Evolutionary conservation across 345 rosid species (phyloP).

Genomic region (Salix suchowensis): DNA sequence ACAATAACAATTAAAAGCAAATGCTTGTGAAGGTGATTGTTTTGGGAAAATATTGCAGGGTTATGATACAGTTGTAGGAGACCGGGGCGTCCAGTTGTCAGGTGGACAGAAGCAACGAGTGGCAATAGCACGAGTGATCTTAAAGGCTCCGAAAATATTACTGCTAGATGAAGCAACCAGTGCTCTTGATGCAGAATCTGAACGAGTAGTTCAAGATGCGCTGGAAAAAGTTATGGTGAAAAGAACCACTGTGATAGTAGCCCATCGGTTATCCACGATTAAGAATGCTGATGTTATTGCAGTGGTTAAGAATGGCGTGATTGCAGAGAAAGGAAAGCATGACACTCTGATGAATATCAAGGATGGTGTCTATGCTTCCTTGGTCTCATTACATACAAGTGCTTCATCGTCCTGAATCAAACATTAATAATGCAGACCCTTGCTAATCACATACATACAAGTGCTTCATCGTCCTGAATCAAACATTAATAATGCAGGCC

Average conservation of each 20-base stretch:
- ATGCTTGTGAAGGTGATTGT: background rate
- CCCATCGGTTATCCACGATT: slow-evolving; percentile 16
- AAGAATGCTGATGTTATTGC: slow-evolving; percentile 16
- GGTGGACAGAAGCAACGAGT: slow-evolving; percentile 21
- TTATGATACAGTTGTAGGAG: slow-evolving; percentile 11
- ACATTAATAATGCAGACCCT: no score
- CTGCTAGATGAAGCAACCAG: slow-evolving; percentile 22
- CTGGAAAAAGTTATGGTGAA: slow-evolving; percentile 12
- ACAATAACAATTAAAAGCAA: background rate
- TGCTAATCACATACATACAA: no score
- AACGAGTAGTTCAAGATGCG: slow-evolving; percentile 18
- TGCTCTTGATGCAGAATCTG: slow-evolving; percentile 20
- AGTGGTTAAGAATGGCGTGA: slow-evolving; percentile 16
- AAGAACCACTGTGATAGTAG: slow-evolving; percentile 13
- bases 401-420: background rate
- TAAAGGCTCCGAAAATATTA: slow-evolving; percentile 12
- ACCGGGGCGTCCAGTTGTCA: slow-evolving; percentile 12
- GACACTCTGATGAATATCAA: background rate
- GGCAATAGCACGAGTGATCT: slow-evolving; percentile 17
- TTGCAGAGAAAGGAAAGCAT: slow-evolving; percentile 18
- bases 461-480: no score
- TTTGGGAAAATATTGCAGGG: slow-evolving; percentile 8
- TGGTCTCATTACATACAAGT: slow-evolving; percentile 10
- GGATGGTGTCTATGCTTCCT: slow-evolving; percentile 17
- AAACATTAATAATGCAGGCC: no score